Evolutionary conservation across 2,329 filamentous ascomycete species (phyloP).

Genomic region (Aspergillus awamori): DNA sequence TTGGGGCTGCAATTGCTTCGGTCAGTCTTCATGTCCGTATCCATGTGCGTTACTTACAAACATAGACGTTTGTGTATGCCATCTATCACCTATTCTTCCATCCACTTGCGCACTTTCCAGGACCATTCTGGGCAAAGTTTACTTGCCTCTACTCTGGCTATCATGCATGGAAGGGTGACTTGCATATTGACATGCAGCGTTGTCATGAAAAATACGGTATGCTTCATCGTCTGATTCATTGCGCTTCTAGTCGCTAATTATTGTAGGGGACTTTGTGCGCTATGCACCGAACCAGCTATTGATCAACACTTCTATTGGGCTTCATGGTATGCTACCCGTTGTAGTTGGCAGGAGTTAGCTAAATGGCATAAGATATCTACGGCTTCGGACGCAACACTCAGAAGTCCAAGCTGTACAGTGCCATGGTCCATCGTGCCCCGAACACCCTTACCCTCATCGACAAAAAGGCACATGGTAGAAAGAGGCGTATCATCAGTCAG

Average conservation of each 20-base stretch:
- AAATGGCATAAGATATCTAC: constrained; percentile 44
- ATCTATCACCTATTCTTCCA: constrained; percentile 1
- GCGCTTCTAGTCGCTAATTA: neutral
- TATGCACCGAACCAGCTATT: constrained; percentile 28
- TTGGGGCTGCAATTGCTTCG: neutral
- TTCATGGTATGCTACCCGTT: constrained; percentile 20
- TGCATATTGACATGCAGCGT: constrained; percentile 31
- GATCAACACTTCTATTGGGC: constrained; percentile 22
- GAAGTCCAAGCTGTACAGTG: constrained; percentile 53
- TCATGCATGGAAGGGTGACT: constrained; percentile 28
- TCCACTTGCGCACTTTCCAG: neutral
- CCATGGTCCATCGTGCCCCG: constrained; percentile 44
- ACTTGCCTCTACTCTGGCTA: constrained; percentile 51
- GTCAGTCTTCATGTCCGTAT: neutral
- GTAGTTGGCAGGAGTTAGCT: neutral
- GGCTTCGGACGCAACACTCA: constrained; percentile 51
- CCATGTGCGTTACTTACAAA: neutral
- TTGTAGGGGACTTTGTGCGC: constrained; percentile 27
- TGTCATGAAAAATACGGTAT: constrained; percentile 37
- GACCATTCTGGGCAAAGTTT: constrained; percentile 52
- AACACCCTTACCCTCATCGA: constrained; percentile 25
- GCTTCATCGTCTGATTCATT: neutral
- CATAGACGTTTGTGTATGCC: neutral
- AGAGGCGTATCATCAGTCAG: constrained; percentile 23
- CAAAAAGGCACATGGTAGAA: constrained; percentile 22